These are phyloP conservation scores for Fusarium sp. DNA, from an alignment of 2,329 filamentous ascomycete species.

Conservation along the genomic window DNA sequence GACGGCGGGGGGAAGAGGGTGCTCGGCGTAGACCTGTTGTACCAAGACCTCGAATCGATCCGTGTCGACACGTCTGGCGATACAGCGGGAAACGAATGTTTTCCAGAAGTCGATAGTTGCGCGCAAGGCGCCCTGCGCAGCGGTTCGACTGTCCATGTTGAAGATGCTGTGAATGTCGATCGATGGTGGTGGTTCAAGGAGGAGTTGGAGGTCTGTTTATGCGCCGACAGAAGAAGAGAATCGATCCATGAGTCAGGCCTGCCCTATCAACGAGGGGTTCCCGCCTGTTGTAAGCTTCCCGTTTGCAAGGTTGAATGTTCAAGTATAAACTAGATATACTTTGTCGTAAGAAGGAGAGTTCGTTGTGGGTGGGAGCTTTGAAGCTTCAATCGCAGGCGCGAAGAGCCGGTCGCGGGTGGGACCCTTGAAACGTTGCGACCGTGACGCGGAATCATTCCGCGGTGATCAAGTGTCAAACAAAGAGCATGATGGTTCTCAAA, in stretches of 20 bases:
- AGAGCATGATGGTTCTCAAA: not conserved
- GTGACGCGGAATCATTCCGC: slow-evolving; percentile 34
- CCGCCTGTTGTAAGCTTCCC: not conserved
- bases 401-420: slow-evolving; percentile 22
- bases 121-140: slow-evolving; percentile 42
- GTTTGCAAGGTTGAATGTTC: not conserved
- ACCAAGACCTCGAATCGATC: slow-evolving; percentile 66
- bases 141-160: slow-evolving; percentile 45
- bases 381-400: slow-evolving; percentile 31
- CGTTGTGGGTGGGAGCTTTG: slow-evolving; percentile 7
- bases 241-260: slow-evolving; percentile 17
- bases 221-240: slow-evolving; percentile 13
- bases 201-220: not conserved
- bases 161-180: not conserved
- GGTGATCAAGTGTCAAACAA: not conserved
- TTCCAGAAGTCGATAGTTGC: slow-evolving; percentile 59
- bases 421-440: not conserved
- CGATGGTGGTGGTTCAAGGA: slow-evolving; percentile 10
- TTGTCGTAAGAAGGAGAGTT: not conserved
- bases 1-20: slow-evolving; percentile 63
- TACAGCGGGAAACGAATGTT: slow-evolving; percentile 63
- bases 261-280: not conserved
- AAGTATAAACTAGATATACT: not conserved
- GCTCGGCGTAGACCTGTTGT: slow-evolving; percentile 61
- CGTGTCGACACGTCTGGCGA: slow-evolving; percentile 63